Percentiles rank a stretch among this genome's conserved stretches.
Conservation (phyloP, 805 yeast genomes). For the Jamesozyma spencerorum region DNA sequence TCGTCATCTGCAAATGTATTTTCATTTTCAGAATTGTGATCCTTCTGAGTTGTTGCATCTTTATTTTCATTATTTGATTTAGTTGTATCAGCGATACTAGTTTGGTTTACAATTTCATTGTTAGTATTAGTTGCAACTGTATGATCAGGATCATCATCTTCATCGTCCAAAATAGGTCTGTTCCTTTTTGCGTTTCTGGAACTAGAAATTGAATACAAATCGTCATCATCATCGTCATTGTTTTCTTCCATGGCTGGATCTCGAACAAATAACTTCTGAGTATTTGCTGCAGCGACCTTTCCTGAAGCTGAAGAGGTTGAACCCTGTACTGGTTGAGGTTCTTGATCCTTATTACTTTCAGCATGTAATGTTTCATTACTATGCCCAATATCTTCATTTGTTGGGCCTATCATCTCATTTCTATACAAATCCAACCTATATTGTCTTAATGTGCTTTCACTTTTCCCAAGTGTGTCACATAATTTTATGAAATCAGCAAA, state of each 20-base stretch:
- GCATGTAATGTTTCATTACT: no score
- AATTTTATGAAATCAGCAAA: constrained; percentile 59
- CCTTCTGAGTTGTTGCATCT: neutral
- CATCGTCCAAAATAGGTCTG: neutral
- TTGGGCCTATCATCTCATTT: constrained; percentile 30
- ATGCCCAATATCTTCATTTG: constrained; percentile 4
- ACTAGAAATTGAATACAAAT: no score
- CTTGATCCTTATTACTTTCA: neutral
- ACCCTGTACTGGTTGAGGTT: neutral
- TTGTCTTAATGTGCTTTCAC: constrained; percentile 33
- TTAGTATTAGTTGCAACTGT: neutral
- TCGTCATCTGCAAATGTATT: neutral
- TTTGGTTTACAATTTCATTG: neutral
- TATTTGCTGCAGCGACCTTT: neutral
- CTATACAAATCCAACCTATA: constrained; percentile 34
- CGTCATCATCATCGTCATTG: neutral
- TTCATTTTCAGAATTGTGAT: no score
- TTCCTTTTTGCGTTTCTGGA: no score
- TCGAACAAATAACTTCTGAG: neutral
- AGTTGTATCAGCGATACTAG: neutral
- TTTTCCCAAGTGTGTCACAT: constrained; percentile 41
- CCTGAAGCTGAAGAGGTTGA: neutral
- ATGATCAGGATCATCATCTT: constrained; percentile 3
- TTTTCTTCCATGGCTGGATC: no score
- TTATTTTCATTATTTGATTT: no score